phyloP scores from a whole-genome alignment of 2,329 filamentous ascomycete species.

The Claviceps sp. region DNA sequence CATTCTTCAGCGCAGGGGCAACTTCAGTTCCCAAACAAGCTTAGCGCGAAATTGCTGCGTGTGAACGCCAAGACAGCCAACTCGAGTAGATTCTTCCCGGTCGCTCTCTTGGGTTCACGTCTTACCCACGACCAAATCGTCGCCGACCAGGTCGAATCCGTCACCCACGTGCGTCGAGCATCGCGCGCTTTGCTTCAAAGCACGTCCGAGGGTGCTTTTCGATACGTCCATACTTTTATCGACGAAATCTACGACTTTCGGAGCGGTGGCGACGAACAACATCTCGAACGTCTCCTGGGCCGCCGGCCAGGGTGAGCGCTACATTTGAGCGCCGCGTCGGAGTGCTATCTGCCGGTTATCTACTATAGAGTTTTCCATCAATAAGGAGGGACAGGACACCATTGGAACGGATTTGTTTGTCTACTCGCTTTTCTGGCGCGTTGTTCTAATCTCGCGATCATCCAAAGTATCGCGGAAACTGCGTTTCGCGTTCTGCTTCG shows the following conservation, averaged over 20 bases:
- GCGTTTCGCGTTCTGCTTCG: conserved; percentile 8
- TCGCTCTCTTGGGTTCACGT: conserved; percentile 23
- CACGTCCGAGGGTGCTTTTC: conserved; percentile 15
- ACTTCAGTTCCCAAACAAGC: conserved; percentile 12
- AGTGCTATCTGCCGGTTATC: conserved; percentile 27
- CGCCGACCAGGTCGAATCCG: conserved; percentile 24
- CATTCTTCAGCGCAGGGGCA: conserved; percentile 6
- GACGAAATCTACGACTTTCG: conserved; percentile 23
- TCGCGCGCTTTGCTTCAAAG: conserved; percentile 24
- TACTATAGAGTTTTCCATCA: conserved; percentile 20
- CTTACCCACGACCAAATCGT: conserved; percentile 31
- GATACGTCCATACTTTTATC: conserved; percentile 22
- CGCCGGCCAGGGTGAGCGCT: conserved; percentile 31
- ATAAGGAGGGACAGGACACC: conserved; percentile 14
- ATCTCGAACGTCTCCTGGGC: conserved; percentile 34
- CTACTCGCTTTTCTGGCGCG: conserved; percentile 10
- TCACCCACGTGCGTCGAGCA: conserved; percentile 41
- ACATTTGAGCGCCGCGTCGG: conserved; percentile 24
- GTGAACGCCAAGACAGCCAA: conserved; percentile 19
- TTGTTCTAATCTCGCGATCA: conserved; percentile 6
- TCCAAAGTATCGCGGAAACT: not conserved
- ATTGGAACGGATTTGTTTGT: conserved; percentile 10
- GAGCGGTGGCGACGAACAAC: conserved; percentile 31
- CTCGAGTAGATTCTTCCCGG: conserved; percentile 30
- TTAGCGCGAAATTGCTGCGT: conserved; percentile 17